Conservation (phyloP, 495 filamentous ascomycete genomes). For the Penicillium coffeae region DNA sequence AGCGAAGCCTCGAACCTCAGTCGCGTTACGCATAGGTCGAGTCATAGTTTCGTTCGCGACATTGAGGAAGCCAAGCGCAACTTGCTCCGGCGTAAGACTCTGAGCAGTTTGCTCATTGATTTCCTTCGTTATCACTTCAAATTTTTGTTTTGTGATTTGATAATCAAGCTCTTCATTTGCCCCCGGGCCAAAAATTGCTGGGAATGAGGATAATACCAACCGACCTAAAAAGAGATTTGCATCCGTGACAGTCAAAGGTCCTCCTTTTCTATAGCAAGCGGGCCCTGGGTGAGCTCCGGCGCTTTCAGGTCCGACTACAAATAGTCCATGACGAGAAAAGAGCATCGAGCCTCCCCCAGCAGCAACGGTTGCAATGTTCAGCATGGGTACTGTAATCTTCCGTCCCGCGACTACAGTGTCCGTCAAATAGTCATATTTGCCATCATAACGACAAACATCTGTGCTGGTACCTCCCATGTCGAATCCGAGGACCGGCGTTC, state of each 20-base stretch:
- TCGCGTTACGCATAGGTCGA: conserved; percentile 56
- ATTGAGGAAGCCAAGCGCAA: conserved; percentile 32
- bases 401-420: conserved; percentile 62
- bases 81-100: conserved; percentile 27
- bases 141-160: conserved; percentile 3
- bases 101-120: conserved; percentile 6
- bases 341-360: conserved; percentile 40
- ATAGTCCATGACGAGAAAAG: conserved; percentile 33
- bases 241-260: conserved; percentile 38
- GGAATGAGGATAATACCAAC: conserved; percentile 12
- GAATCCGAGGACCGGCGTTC: conserved; percentile 69
- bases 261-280: conserved; percentile 23
- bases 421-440: conserved; percentile 84
- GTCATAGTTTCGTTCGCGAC: conserved; percentile 38
- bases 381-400: conserved; percentile 29
- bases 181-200: conserved; percentile 7
- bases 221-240: conserved; percentile 35
- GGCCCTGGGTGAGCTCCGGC: conserved; percentile 20
- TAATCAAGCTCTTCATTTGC: conserved; percentile 3
- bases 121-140: conserved; percentile 1
- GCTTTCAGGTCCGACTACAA: conserved; percentile 35
- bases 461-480: conserved; percentile 92
- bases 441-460: conserved; percentile 73
- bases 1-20: conserved; percentile 79
- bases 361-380: conserved; percentile 38